Base-by-base conservation (phyloP, 139 green algal genomes). In the Parachlorella kessleri region DNA sequence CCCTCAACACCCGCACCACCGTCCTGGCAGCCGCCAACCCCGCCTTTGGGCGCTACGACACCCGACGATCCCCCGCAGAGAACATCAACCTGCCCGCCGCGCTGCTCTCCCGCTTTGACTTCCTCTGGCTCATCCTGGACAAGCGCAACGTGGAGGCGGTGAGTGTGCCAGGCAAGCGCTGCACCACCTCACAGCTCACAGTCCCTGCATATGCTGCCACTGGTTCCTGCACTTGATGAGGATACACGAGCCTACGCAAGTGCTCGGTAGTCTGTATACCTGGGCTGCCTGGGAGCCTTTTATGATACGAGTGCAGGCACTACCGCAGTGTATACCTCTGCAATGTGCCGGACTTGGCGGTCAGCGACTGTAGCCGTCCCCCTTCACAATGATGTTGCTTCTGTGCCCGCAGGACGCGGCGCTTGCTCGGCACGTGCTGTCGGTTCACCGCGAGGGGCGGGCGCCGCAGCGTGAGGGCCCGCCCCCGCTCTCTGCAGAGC, bases 91-190 rank as follows among this genome's bases (percentile, higher is more conserved):
- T 99, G 65, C 97, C 97, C 1, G 93, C 96, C 55, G 93, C 93
- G 33, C 89, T 97, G 41, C 86, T 97, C 38, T 96, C 91, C 5
- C 88, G 97, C 39, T 99, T 99, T 82, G 97, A 99, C 86, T 67
- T 99, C 5, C 86, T 99, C 80, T 99, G 95, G 95, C 94, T 99
- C 74, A 96, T 99, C 53, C 90, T 99, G 55, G 97, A 99, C 86
- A 87, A 88, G 76, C 78, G 88, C 0, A 83, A 93, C 66, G 55
- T 86, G 40, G 92, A 97, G 37, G 71, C 73, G 65, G 85, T 89
- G 39, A 32, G 67, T 8, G 35, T 71, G 6, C 35, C n/a, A n/a
- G n/a, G n/a, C n/a, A n/a, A n/a, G n/a, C n/a, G n/a, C 78, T 85
- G 9, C 95, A 98, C 87, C 91, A 98, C 70, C 81, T 99, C 32